phyloP scores from a whole-genome alignment of 345 rosid genomes.

The Microthlaspi erraticum region DNA sequence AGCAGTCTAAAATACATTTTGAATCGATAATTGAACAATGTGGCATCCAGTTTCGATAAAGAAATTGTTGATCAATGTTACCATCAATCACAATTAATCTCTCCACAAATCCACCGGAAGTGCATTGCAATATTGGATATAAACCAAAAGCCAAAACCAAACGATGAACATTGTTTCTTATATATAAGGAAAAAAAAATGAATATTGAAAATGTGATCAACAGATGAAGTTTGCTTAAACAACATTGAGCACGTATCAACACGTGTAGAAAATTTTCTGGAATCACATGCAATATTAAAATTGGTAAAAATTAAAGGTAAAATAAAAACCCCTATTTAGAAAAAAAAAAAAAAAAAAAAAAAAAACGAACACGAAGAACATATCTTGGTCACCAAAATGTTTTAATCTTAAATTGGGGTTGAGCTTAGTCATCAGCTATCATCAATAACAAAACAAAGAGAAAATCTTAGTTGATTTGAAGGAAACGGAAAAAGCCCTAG shows the following conservation, averaged over 20 bases:
- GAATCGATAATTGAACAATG: neutral
- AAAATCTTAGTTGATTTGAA: slow-evolving; percentile 27
- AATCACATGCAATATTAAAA: slow-evolving; percentile 24
- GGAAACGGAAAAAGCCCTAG: slow-evolving; percentile 25
- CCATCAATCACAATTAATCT: neutral
- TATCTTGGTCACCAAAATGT: slow-evolving; percentile 16
- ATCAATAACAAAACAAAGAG: neutral
- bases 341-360: neutral
- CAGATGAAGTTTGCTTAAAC: slow-evolving; percentile 15
- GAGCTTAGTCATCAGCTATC: slow-evolving; percentile 4
- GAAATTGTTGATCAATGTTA: slow-evolving; percentile 1
- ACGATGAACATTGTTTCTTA: slow-evolving; percentile 8
- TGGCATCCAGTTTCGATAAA: slow-evolving; percentile 4
- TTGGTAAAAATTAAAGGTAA: neutral
- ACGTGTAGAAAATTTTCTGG: slow-evolving; percentile 3
- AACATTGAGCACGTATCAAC: slow-evolving; percentile 11
- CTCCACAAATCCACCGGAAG: neutral
- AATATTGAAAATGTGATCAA: slow-evolving; percentile 21
- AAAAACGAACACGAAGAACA: slow-evolving; percentile 33
- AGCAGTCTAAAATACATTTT: too few relatives aligned
- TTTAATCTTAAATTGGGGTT: slow-evolving; percentile 22
- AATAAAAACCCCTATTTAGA: slow-evolving; percentile 10
- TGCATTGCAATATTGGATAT: slow-evolving; percentile 18
- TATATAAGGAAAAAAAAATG: neutral
- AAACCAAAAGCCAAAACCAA: slow-evolving; percentile 13